Conservation (phyloP, 2,329 filamentous ascomycete genomes). For the Xylaria sp. region DNA sequence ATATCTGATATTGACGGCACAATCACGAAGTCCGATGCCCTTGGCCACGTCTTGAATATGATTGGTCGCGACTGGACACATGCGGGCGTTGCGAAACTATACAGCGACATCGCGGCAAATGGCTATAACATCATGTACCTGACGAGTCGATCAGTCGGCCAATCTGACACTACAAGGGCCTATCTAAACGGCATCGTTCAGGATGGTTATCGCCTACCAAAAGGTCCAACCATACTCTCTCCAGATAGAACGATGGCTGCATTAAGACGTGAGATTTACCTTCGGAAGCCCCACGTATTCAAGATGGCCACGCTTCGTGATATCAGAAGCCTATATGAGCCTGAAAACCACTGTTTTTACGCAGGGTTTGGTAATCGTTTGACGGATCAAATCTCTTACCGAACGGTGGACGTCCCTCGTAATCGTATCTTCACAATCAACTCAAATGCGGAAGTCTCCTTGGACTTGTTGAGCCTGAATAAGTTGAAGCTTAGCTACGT, state of each 20-base stretch:
- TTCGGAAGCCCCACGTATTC: conserved; percentile 97
- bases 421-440: conserved; percentile 99
- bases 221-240: conserved; percentile 91
- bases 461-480: conserved; percentile 88
- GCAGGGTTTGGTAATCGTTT: conserved; percentile 96
- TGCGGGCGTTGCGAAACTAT: conserved; percentile 93
- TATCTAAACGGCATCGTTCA: conserved; percentile 91
- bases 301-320: conserved; percentile 98
- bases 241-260: conserved; percentile 96
- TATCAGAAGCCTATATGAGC: conserved; percentile 85
- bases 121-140: conserved; percentile 99
- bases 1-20: conserved; percentile 99
- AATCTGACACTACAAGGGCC: conserved; percentile 85
- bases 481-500: conserved; percentile 97
- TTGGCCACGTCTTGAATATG: conserved; percentile 94
- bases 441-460: conserved; percentile 90
- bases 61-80: conserved; percentile 99
- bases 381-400: conserved; percentile 94
- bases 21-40: conserved; percentile 95
- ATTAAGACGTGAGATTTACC: conserved; percentile 86
- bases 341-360: conserved; percentile 83
- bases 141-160: conserved; percentile 90
- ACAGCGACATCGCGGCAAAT: conserved; percentile 92
- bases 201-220: conserved; percentile 83
- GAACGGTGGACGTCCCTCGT: conserved; percentile 92